Conservation (phyloP, 495 filamentous ascomycete species). For the Massariosphaeria phaeospora region DNA sequence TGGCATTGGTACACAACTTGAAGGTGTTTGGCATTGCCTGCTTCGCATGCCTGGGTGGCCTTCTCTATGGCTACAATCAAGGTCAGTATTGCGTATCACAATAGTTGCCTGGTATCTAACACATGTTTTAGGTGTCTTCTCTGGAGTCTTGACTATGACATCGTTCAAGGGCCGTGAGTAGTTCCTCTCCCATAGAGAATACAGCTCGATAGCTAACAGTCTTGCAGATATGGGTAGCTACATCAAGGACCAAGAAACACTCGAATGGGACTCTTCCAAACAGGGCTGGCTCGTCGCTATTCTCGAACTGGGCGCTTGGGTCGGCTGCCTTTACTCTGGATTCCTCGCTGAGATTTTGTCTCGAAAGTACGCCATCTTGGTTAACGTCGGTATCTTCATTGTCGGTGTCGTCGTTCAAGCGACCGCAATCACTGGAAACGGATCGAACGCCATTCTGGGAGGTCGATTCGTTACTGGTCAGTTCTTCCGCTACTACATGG, state of each 20-base stretch:
- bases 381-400: constrained; percentile 68
- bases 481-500: constrained; percentile 14
- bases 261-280: constrained; percentile 45
- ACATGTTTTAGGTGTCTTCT: too few relatives aligned
- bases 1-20: constrained; percentile 62
- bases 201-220: constrained; percentile 12
- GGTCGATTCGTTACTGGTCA: constrained; percentile 68
- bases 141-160: constrained; percentile 62
- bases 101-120: too few relatives aligned
- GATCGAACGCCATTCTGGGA: constrained; percentile 58
- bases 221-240: constrained; percentile 63
- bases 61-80: constrained; percentile 48
- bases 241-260: constrained; percentile 47
- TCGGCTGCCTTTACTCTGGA: constrained; percentile 69
- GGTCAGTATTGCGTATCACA: too few relatives aligned
- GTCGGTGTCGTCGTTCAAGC: constrained; percentile 72
- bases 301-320: constrained; percentile 76
- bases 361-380: constrained; percentile 67
- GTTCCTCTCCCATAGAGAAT: constrained; percentile 15
- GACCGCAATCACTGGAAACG: constrained; percentile 51
- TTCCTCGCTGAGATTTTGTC: constrained; percentile 70
- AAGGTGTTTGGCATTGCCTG: constrained; percentile 66
- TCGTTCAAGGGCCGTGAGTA: constrained; percentile 43
- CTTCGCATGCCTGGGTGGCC: constrained; percentile 74
- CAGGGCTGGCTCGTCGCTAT: constrained; percentile 76